A percentile compares a stretch with the other conserved stretches of the same genome.
Evolutionary conservation across 192 early-diverging fungal species (phyloP).

Genomic region (Backusella westeae): DNA sequence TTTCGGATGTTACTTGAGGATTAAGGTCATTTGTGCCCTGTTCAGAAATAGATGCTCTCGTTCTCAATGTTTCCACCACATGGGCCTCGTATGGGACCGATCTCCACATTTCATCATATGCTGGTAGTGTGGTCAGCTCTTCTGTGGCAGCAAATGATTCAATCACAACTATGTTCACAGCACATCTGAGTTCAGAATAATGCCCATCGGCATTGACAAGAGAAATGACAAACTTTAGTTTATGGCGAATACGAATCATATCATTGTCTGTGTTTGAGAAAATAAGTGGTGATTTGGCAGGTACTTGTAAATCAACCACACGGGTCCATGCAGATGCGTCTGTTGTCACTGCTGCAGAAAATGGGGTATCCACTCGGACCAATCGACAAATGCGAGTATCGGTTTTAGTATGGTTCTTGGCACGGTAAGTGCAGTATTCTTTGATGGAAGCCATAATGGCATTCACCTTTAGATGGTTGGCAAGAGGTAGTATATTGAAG

Average conservation of each 20-base stretch:
- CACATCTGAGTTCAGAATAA: constrained; percentile 35
- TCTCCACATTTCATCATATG: constrained; percentile 33
- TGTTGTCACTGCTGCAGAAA: not conserved
- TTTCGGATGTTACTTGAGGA: not conserved
- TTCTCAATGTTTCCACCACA: constrained; percentile 16
- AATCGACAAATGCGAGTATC: constrained; percentile 17
- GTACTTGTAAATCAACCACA: constrained; percentile 17
- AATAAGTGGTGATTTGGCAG: constrained; percentile 12
- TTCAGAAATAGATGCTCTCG: constrained; percentile 2
- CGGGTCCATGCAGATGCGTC: constrained; percentile 13
- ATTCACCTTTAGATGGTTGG: constrained; percentile 44
- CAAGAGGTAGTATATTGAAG: constrained; percentile 48
- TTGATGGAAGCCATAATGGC: constrained; percentile 47
- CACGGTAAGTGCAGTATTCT: constrained; percentile 54
- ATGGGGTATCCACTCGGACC: constrained; percentile 10
- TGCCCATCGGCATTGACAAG: constrained; percentile 34
- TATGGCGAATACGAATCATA: constrained; percentile 37
- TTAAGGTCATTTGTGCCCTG: not conserved
- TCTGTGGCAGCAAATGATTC: constrained; percentile 21
- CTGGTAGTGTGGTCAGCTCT: constrained; percentile 25
- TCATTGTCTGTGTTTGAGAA: constrained; percentile 38
- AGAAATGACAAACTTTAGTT: constrained; percentile 36
- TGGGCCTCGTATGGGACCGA: constrained; percentile 32
- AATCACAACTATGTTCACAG: constrained; percentile 34
- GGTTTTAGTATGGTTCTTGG: constrained; percentile 24